phyloP scores from a whole-genome alignment of 345 rosid species.

The Camelina sativa region DNA sequence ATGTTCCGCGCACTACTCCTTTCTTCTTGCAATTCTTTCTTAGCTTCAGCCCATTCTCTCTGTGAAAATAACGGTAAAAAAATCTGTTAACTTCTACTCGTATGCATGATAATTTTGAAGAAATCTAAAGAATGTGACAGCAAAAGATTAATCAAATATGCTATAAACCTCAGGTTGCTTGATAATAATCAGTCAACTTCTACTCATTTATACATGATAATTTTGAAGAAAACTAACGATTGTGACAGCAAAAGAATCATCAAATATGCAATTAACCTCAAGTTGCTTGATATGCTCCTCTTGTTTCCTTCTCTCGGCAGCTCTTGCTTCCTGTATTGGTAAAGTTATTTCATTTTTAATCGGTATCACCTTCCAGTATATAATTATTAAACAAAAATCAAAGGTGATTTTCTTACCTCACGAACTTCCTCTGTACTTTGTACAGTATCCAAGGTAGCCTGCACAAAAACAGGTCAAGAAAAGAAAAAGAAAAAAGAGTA shows the following conservation, averaged over 20 bases:
- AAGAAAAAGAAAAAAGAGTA: slow-evolving; percentile 21
- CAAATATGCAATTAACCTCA: slow-evolving; percentile 59
- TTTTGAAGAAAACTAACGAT: neutral
- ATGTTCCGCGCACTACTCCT: slow-evolving; percentile 67
- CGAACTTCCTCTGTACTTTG: slow-evolving; percentile 90
- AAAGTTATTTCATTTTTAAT: slow-evolving; percentile 8
- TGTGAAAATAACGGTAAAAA: slow-evolving; percentile 42
- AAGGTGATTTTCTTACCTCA: slow-evolving; percentile 57
- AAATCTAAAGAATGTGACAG: slow-evolving; percentile 12
- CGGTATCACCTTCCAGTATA: slow-evolving; percentile 7
- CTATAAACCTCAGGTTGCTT: slow-evolving; percentile 72
- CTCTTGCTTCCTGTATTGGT: slow-evolving; percentile 70
- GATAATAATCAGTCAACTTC: slow-evolving; percentile 35
- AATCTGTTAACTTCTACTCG: slow-evolving; percentile 17
- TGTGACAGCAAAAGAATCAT: slow-evolving; percentile 15
- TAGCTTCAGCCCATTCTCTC: slow-evolving; percentile 98
- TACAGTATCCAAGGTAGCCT: slow-evolving; percentile 89
- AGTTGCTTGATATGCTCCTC: slow-evolving; percentile 72
- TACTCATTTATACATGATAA: neutral
- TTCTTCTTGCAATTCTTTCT: slow-evolving; percentile 85
- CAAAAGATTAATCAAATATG: slow-evolving; percentile 6
- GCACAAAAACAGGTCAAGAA: slow-evolving; percentile 43
- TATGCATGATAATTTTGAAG: slow-evolving; percentile 19
- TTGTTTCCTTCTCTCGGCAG: slow-evolving; percentile 77
- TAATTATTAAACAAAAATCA: neutral